Evolutionary conservation across 306 rosid species (phyloP).

Genomic region (Acacia confusa): DNA sequence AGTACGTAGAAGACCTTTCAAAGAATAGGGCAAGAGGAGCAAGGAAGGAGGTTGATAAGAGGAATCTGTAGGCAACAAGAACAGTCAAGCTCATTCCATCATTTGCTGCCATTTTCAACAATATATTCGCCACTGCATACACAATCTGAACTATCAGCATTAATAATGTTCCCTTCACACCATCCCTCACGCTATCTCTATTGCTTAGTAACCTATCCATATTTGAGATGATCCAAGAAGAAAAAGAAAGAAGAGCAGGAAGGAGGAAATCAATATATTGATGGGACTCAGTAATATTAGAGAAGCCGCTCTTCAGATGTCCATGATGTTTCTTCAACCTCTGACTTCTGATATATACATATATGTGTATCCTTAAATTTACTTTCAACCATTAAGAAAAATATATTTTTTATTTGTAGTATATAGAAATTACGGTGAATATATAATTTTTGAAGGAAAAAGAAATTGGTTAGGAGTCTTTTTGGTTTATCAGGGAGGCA

Average conservation of each 20-base stretch:
- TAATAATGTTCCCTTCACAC: conserved; percentile 40
- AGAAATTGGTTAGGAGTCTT: background rate
- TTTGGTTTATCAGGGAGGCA: background rate
- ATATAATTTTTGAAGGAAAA: background rate
- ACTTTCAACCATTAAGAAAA: too few relatives aligned
- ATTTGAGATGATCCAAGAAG: background rate
- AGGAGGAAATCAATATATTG: too few relatives aligned
- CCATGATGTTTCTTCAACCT: too few relatives aligned
- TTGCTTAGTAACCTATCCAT: background rate
- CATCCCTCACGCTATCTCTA: background rate
- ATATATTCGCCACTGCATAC: conserved; percentile 34
- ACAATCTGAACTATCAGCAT: conserved; percentile 45
- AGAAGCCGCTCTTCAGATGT: too few relatives aligned
- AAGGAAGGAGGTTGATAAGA: conserved; percentile 28
- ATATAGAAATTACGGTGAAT: too few relatives aligned
- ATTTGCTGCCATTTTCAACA: conserved; percentile 34
- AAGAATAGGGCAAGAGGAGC: conserved; percentile 38
- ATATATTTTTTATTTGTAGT: too few relatives aligned
- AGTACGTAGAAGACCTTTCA: conserved; percentile 18
- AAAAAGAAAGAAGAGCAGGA: too few relatives aligned
- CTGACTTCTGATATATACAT: too few relatives aligned
- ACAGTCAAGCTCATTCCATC: conserved; percentile 40
- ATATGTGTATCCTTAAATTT: too few relatives aligned
- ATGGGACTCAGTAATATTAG: too few relatives aligned
- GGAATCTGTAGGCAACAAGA: conserved; percentile 37